These are phyloP conservation scores for Sporothrix mexicana DNA, from an alignment of 2,329 filamentous ascomycete genomes.

Conservation along the genomic window DNA sequence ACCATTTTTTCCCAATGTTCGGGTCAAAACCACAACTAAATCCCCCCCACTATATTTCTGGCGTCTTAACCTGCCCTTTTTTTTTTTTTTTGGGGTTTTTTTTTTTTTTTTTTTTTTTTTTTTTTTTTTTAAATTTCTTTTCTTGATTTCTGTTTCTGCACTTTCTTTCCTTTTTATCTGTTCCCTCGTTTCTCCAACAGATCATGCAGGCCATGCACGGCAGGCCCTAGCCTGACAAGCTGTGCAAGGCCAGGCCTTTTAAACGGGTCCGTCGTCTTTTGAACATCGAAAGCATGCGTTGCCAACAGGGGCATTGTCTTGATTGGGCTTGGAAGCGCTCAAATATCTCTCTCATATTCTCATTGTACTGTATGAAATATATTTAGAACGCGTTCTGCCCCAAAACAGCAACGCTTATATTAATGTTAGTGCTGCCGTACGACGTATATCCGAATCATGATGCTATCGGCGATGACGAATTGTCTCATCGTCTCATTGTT, in stretches of 20 bases:
- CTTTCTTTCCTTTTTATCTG: neutral
- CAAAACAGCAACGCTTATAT: too few relatives aligned
- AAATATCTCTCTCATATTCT: too few relatives aligned
- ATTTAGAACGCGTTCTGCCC: too few relatives aligned
- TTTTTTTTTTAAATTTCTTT: neutral
- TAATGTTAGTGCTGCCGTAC: too few relatives aligned
- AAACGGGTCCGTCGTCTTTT: neutral
- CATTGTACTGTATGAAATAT: too few relatives aligned
- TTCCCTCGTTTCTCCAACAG: neutral
- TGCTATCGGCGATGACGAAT: too few relatives aligned
- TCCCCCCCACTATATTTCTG: too few relatives aligned
- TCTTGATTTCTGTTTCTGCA: neutral
- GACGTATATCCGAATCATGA: too few relatives aligned
- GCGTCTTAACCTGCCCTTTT: too few relatives aligned
- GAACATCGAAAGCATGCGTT: neutral
- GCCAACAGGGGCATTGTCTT: neutral
- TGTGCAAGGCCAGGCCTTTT: neutral
- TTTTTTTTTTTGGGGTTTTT: neutral
- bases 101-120: neutral
- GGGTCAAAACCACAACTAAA: too few relatives aligned
- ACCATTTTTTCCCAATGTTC: too few relatives aligned
- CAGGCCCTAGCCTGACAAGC: conserved; percentile 27
- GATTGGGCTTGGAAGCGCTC: neutral
- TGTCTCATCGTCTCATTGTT: too few relatives aligned
- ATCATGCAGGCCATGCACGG: conserved; percentile 2